Base-by-base conservation (phyloP, 208 protist species). In the Trypanosoma theileri region DNA sequence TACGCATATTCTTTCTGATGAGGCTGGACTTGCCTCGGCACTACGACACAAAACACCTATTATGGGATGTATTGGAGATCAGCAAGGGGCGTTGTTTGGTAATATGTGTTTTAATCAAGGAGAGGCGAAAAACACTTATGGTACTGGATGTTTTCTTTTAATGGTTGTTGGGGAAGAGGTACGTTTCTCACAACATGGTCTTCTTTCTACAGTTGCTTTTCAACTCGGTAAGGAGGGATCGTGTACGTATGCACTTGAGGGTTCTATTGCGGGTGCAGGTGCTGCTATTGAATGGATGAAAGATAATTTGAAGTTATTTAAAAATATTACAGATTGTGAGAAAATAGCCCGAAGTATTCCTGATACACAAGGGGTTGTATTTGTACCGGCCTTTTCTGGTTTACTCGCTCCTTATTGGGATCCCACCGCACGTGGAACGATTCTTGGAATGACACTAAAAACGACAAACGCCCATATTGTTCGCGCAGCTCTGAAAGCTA, bases 141-240 rank as follows among this genome's bases (percentile, higher is more conserved):
- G 98, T 14, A 99, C 98, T 1, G 98, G 98, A 12, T 98, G 96
- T 74, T 99, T 99, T 80, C 69, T 99, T 24, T 82, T 99, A 16
- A 88, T 95, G 74, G 99, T 99, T 71, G 98, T 95, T 10, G 98
- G 98, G n/a, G 71, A 75, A n/a, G 66, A 75, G 22, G 68, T 73
- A 21, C 73, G 95, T 24, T 81, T 87, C 42, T 98, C 93, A 0
- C 81, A 80, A 24, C 74, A 97, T 75, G 98, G 98, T 13, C 81
- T 99, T 19, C 77, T 99, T 1, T 93, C 97, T 21, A 99, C 98
- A 7, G 91, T 98, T 22, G 90, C 65, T 17, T 99, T 97, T 75
- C 77, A 99, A 76, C 56, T 99, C 16, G 96, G 78, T 24, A 74
- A 70, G 17, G 59, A 69, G 4, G 71, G 54, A 12, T 70, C 79